phyloP scores from a whole-genome alignment of 208 protist species.

The Strigomonas culicis region DNA sequence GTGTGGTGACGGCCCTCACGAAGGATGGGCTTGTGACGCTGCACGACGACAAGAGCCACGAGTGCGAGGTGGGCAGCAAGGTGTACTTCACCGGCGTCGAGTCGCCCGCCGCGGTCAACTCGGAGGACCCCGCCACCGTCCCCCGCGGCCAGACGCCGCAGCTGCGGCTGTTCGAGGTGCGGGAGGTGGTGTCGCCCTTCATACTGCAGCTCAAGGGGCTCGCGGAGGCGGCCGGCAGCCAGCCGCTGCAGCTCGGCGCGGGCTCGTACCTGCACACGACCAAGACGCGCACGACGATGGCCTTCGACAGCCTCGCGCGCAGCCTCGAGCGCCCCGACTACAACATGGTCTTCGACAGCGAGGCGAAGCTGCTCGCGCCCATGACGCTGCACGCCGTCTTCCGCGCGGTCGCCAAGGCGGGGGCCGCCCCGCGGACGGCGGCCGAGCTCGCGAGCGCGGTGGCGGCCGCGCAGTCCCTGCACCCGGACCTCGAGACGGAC shows the following conservation, averaged over 20 bases:
- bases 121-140: slow-evolving; percentile 7
- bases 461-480: slow-evolving; percentile 20
- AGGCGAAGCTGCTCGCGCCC: slow-evolving; percentile 66
- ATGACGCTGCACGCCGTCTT: slow-evolving; percentile 77
- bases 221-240: slow-evolving; percentile 13
- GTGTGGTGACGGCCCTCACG: slow-evolving; percentile 71
- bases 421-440: slow-evolving; percentile 17
- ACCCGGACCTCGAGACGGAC: slow-evolving; percentile 21
- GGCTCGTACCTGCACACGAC: slow-evolving; percentile 90
- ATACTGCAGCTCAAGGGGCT: slow-evolving; percentile 58
- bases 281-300: slow-evolving; percentile 60
- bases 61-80: slow-evolving; percentile 74
- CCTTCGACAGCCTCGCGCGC: slow-evolving; percentile 50
- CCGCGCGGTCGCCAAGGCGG: slow-evolving; percentile 46
- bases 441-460: slow-evolving; percentile 38
- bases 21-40: slow-evolving; percentile 69
- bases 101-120: slow-evolving; percentile 42
- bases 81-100: slow-evolving; percentile 81
- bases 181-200: slow-evolving; percentile 66
- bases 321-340: slow-evolving; percentile 60
- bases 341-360: slow-evolving; percentile 75
- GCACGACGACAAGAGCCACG: slow-evolving; percentile 87
- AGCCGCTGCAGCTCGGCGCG: slow-evolving; percentile 41
- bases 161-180: slow-evolving; percentile 64
- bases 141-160: slow-evolving; percentile 15